Evolutionary conservation across 352 stramenopile genomes (phyloP).

Genomic region (Phytophthora multivora): DNA sequence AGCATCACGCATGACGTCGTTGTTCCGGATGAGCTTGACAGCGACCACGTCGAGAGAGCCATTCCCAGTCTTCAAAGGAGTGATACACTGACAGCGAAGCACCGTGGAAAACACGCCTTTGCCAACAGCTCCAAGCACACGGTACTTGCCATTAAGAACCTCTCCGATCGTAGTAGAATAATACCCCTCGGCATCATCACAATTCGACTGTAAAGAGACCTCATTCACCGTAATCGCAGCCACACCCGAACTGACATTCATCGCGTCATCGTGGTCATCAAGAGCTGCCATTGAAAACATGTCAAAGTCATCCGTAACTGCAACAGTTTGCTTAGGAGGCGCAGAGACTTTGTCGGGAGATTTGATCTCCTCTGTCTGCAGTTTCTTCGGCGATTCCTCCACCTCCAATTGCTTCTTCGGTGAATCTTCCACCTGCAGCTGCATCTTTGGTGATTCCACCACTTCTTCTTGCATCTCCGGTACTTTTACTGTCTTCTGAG

Average conservation of each 20-base stretch:
- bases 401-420: too few species aligned
- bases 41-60: constrained; percentile 52
- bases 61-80: constrained; percentile 32
- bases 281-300: constrained; percentile 88
- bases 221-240: constrained; percentile 46
- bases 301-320: constrained; percentile 77
- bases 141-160: constrained; percentile 91
- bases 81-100: constrained; percentile 89
- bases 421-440: too few species aligned
- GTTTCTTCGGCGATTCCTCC: neutral
- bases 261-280: constrained; percentile 57
- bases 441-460: constrained; percentile 10
- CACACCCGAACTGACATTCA: constrained; percentile 30
- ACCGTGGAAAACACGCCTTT: constrained; percentile 99
- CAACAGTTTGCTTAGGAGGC: constrained; percentile 16
- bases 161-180: constrained; percentile 96
- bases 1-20: constrained; percentile 98
- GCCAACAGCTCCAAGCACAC: constrained; percentile 93
- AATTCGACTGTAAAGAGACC: constrained; percentile 86
- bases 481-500: neutral
- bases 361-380: constrained; percentile 9
- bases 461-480: constrained; percentile 6
- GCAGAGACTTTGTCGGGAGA: constrained; percentile 1
- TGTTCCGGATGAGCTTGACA: constrained; percentile 94
- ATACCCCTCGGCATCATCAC: constrained; percentile 97